A percentile compares a stretch with the other conserved stretches of the same genome.
Conservation (phyloP, 805 yeast species). For the Myxozyma udenii region DNA sequence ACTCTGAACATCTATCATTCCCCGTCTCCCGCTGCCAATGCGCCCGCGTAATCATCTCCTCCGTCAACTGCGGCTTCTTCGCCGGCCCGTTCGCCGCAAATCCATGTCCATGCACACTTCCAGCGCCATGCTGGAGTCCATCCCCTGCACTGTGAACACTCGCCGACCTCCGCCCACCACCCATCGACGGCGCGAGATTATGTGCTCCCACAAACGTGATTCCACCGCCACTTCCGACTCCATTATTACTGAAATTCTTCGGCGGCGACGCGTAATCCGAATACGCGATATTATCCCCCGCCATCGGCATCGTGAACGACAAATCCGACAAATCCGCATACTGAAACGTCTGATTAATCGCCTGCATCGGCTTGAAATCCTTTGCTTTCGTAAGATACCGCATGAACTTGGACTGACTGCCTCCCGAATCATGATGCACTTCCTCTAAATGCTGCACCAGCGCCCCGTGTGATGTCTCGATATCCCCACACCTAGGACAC, state of each 20-base stretch:
- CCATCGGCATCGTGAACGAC: conserved; percentile 16
- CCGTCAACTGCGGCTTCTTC: conserved; percentile 29
- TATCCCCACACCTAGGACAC: not conserved
- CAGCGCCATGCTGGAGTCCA: not conserved
- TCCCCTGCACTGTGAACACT: not conserved
- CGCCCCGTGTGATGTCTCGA: conserved; percentile 38
- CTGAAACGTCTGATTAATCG: conserved; percentile 41
- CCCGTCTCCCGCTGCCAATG: conserved; percentile 60
- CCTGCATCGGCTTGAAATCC: conserved; percentile 38
- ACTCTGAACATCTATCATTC: conserved; percentile 44
- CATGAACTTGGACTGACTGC: conserved; percentile 46
- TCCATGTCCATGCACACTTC: conserved; percentile 1
- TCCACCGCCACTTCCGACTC: conserved; percentile 14
- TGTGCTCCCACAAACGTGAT: conserved; percentile 16
- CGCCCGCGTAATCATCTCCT: conserved; percentile 43
- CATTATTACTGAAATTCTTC: not conserved
- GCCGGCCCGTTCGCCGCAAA: not conserved
- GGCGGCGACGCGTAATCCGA: conserved; percentile 10
- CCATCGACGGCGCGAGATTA: conserved; percentile 7
- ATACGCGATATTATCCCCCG: conserved; percentile 5
- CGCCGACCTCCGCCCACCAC: not conserved
- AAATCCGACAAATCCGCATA: conserved; percentile 52
- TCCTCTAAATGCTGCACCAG: conserved; percentile 72
- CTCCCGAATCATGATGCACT: conserved; percentile 48
- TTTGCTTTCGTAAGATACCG: conserved; percentile 43